These are phyloP conservation scores for Xylariaceae sp. DNA, from an alignment of 2,329 filamentous ascomycete species.

Conservation along the genomic window DNA sequence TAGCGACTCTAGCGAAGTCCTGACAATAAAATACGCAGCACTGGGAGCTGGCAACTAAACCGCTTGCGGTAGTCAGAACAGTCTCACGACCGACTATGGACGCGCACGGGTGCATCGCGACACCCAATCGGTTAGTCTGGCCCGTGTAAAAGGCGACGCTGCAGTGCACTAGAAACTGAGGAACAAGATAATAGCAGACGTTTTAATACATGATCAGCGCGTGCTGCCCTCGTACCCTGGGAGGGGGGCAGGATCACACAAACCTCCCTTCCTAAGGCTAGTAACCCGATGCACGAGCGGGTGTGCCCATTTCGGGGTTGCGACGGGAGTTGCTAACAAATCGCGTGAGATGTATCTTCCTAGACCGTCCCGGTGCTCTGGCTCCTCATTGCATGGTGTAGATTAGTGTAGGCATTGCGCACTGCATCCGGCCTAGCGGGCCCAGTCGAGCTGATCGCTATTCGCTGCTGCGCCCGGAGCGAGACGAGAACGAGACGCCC, in stretches of 20 bases:
- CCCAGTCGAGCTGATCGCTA: neutral
- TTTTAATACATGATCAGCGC: conserved; percentile 12
- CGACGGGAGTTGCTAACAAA: conserved; percentile 27
- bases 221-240: conserved; percentile 8
- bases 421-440: neutral
- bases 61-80: too few relatives aligned
- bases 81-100: too few relatives aligned
- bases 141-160: neutral
- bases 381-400: conserved; percentile 8
- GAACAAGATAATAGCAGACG: neutral
- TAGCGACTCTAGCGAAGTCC: too few relatives aligned
- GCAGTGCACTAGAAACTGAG: neutral
- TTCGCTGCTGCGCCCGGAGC: neutral
- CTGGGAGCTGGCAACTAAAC: too few relatives aligned
- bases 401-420: neutral
- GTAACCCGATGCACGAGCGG: conserved; percentile 30
- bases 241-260: conserved; percentile 24
- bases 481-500: neutral
- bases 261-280: conserved; percentile 24
- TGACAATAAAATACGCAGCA: too few relatives aligned
- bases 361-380: conserved; percentile 19
- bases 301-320: conserved; percentile 28
- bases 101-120: too few relatives aligned
- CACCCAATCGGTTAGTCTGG: too few relatives aligned
- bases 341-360: conserved; percentile 21